Evolutionary conservation across 2,329 filamentous ascomycete species (phyloP).

Genomic region (Ambrosiella cleistominuta): DNA sequence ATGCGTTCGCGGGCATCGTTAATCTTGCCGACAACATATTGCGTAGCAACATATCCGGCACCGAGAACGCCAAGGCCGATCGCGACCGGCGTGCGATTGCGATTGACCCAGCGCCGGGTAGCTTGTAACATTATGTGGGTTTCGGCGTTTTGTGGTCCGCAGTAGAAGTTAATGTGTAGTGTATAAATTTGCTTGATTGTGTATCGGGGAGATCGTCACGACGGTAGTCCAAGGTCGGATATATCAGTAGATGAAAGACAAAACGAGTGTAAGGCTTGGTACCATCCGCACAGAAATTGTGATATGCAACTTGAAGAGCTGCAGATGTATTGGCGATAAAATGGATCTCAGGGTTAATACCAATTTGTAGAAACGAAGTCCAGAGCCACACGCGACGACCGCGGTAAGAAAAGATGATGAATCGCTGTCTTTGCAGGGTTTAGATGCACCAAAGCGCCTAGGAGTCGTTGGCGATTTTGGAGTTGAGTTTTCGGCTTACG

Average conservation of each 20-base stretch:
- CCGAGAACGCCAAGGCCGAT: slow-evolving; percentile 76
- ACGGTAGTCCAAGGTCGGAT: too few relatives aligned
- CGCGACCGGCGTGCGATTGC: slow-evolving; percentile 78
- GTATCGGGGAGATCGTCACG: too few relatives aligned
- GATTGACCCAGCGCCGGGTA: slow-evolving; percentile 77
- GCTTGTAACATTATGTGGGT: slow-evolving; percentile 40
- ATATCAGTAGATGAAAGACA: neutral
- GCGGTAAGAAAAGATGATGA: neutral
- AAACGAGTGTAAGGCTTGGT: neutral
- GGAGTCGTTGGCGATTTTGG: neutral
- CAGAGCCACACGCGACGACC: neutral
- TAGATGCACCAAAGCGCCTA: neutral
- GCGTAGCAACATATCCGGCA: slow-evolving; percentile 76
- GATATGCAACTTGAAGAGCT: neutral
- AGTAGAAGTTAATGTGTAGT: too few relatives aligned
- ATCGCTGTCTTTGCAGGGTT: neutral
- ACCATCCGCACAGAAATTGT: neutral
- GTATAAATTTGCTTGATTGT: too few relatives aligned
- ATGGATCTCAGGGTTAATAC: neutral
- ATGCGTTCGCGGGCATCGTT: slow-evolving; percentile 88
- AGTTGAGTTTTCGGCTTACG: neutral
- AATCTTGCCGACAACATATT: slow-evolving; percentile 84
- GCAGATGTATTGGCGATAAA: neutral
- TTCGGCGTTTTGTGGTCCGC: neutral
- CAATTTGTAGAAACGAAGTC: neutral